Evolutionary conservation across 768 basidiomycete genomes (phyloP).

Genomic region (Auriscalpium microsporum): DNA sequence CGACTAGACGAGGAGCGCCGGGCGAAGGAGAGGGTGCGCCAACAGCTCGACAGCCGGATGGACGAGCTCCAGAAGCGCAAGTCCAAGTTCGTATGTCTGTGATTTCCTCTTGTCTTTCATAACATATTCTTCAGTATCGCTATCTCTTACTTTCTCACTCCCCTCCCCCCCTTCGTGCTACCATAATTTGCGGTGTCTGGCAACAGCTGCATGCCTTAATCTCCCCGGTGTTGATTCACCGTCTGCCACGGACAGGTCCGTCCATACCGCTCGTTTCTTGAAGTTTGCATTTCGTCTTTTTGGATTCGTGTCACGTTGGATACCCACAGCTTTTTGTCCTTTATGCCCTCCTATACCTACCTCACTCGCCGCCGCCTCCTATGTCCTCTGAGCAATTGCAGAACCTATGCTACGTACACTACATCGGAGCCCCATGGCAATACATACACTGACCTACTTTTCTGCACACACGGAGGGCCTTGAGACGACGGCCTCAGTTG

Average conservation of each 20-base stretch:
- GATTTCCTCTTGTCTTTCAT: slow-evolving; percentile 17
- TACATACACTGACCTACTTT: not conserved
- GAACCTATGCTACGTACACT: slow-evolving; percentile 3
- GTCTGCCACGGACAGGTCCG: not conserved
- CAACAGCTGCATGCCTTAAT: not conserved
- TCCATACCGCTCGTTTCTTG: not conserved
- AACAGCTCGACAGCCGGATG: slow-evolving; percentile 82
- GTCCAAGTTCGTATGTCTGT: slow-evolving; percentile 89
- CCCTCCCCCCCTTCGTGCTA: not conserved
- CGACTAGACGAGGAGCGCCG: slow-evolving; percentile 79
- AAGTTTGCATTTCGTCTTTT: not conserved
- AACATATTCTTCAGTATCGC: not conserved
- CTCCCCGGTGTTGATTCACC: not conserved
- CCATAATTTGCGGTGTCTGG: not conserved
- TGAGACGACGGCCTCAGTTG: not conserved
- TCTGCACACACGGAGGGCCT: not conserved
- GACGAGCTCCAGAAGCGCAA: slow-evolving; percentile 78
- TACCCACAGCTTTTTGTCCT: not conserved
- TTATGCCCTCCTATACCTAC: slow-evolving; percentile 1
- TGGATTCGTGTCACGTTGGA: not conserved
- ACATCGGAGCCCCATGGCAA: not conserved
- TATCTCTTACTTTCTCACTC: slow-evolving; percentile 12
- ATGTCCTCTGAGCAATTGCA: not conserved
- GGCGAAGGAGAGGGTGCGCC: slow-evolving; percentile 82
- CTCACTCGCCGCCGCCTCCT: not conserved